Conservation (phyloP, 352 stramenopile genomes). For the Aphanomyces euteiches region DNA sequence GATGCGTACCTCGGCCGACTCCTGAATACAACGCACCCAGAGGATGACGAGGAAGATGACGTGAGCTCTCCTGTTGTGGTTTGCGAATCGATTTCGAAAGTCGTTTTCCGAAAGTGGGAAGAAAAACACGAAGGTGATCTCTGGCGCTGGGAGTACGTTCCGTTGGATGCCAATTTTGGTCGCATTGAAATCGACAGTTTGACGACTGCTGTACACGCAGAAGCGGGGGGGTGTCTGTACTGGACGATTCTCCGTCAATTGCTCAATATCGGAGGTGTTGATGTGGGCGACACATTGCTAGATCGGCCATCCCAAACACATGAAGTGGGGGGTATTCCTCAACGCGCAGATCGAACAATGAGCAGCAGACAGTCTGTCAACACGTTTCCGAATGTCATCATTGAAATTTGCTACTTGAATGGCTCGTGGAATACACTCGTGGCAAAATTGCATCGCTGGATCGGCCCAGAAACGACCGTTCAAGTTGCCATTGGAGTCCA, state of each 20-base stretch:
- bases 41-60: constrained; percentile 17
- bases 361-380: constrained; percentile 8
- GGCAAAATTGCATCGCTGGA: constrained; percentile 32
- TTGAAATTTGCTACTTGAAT: constrained; percentile 19
- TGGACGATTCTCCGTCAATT: constrained; percentile 13
- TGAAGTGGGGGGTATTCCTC: constrained; percentile 8
- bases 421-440: constrained; percentile 27
- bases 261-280: constrained; percentile 7
- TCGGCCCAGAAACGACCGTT: constrained; percentile 24
- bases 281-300: constrained; percentile 26
- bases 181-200: constrained; percentile 18
- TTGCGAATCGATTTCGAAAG: constrained; percentile 29
- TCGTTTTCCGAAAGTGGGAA: constrained; percentile 24
- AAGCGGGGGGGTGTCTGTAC: constrained; percentile 12
- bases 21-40: constrained; percentile 5
- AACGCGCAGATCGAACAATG: constrained; percentile 16
- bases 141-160: constrained; percentile 32
- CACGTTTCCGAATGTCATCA: constrained; percentile 20
- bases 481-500: constrained; percentile 30
- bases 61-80: constrained; percentile 30
- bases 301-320: constrained; percentile 12
- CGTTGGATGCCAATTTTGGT: constrained; percentile 31
- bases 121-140: constrained; percentile 22
- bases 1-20: constrained; percentile 16
- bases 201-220: constrained; percentile 15